phyloP scores from a whole-genome alignment of 78 protist genomes.

The Dictyostelium capitatum region DNA sequence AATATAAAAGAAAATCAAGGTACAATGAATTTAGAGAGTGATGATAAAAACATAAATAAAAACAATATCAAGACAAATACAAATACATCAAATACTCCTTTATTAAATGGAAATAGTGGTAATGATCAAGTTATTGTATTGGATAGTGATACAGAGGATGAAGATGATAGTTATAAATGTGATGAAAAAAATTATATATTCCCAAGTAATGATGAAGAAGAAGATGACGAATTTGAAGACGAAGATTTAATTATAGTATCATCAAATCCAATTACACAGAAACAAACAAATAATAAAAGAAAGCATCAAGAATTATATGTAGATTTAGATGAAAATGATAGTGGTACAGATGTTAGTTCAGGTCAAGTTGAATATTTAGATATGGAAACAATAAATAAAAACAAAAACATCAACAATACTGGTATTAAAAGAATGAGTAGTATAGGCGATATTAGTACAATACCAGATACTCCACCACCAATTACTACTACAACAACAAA shows the following conservation, averaged over 20 bases:
- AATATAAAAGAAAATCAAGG: neutral
- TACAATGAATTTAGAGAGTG: too few relatives aligned
- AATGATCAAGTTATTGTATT: neutral
- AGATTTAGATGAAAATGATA: neutral
- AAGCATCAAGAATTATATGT: too few relatives aligned
- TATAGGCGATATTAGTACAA: neutral
- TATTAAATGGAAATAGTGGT: neutral
- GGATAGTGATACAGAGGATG: conserved; percentile 12
- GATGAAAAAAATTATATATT: neutral
- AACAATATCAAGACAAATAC: neutral
- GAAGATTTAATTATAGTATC: too few relatives aligned
- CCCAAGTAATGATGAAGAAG: neutral
- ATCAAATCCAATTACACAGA: too few relatives aligned
- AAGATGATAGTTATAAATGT: neutral
- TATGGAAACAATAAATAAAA: neutral
- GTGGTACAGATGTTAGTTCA: neutral
- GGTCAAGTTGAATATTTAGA: neutral
- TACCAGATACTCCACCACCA: neutral
- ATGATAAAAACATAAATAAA: neutral
- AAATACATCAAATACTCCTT: too few relatives aligned
- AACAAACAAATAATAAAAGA: too few relatives aligned
- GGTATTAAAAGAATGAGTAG: too few relatives aligned
- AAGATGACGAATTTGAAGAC: neutral
- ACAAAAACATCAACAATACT: neutral
- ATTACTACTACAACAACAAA: neutral